These are phyloP conservation scores for Rhodosporidiobolus odoratus DNA, from an alignment of 768 basidiomycete species.

Conservation along the genomic window DNA sequence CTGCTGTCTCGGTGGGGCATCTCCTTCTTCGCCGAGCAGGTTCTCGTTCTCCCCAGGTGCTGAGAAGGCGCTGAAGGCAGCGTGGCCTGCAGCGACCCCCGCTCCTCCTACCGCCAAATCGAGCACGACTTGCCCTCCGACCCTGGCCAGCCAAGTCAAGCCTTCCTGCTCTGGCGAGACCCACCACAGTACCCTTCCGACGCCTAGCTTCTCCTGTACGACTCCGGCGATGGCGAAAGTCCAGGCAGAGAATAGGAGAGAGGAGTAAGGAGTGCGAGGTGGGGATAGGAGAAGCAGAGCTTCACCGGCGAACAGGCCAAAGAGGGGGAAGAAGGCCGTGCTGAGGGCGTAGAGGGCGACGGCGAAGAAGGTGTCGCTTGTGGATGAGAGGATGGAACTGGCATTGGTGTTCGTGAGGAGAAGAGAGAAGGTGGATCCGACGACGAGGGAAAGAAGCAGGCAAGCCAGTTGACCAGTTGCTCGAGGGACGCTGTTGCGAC, in stretches of 20 bases:
- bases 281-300: not conserved
- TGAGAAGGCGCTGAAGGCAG: too few relatives aligned
- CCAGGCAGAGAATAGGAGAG: not conserved
- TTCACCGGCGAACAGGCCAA: not conserved
- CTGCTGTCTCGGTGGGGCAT: too few relatives aligned
- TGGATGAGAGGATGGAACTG: not conserved
- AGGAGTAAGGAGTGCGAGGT: not conserved
- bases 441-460: not conserved
- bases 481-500: not conserved
- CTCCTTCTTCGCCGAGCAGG: not conserved
- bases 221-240: too few relatives aligned
- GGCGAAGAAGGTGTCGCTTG: not conserved
- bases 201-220: too few relatives aligned
- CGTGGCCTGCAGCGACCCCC: not conserved
- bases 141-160: not conserved
- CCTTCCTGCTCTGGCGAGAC: not conserved
- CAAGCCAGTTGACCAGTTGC: too few relatives aligned
- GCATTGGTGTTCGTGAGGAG: not conserved
- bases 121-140: not conserved
- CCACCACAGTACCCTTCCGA: not conserved
- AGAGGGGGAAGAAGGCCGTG: not conserved
- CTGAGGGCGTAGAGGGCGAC: not conserved
- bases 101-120: not conserved
- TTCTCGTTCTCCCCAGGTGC: too few relatives aligned
- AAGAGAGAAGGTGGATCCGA: not conserved